Conservation (phyloP, 2,329 filamentous ascomycete genomes). For the Aspergillus ibericus region DNA sequence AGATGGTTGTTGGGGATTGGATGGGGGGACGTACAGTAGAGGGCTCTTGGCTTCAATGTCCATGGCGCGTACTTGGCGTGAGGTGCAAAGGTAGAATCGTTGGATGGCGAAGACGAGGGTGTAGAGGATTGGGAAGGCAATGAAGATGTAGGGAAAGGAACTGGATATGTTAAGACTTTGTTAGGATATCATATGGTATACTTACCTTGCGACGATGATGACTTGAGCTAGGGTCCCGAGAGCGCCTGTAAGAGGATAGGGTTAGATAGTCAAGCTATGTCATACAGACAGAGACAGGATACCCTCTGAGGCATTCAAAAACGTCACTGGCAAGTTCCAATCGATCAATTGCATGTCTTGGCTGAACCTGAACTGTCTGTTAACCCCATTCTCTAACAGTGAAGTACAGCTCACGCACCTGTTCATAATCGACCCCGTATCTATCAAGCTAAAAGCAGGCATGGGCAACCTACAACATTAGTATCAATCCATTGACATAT, state of each 20-base stretch:
- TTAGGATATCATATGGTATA: too few species aligned
- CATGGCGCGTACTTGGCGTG: not conserved
- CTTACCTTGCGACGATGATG: not conserved
- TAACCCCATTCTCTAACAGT: not conserved
- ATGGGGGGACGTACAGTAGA: not conserved
- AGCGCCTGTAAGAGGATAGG: not conserved
- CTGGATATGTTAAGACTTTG: not conserved
- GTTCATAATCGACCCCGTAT: not conserved
- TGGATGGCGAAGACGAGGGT: not conserved
- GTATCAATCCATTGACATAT: not conserved
- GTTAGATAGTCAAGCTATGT: not conserved
- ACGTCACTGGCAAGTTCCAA: not conserved
- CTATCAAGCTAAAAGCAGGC: not conserved
- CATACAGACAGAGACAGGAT: too few species aligned
- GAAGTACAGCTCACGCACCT: not conserved
- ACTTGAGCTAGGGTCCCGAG: not conserved
- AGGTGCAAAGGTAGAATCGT: not conserved
- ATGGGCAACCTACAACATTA: not conserved
- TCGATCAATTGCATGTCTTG: not conserved
- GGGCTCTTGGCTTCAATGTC: not conserved
- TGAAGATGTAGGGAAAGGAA: not conserved
- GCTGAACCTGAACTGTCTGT: not conserved
- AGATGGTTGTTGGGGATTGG: not conserved
- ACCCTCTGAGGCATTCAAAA: not conserved
- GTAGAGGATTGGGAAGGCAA: not conserved